A percentile compares a stretch with the other conserved stretches of the same genome.
phyloP scores from a whole-genome alignment of 1,284 basidiomycete species.

The Heliocybe sulcata region DNA sequence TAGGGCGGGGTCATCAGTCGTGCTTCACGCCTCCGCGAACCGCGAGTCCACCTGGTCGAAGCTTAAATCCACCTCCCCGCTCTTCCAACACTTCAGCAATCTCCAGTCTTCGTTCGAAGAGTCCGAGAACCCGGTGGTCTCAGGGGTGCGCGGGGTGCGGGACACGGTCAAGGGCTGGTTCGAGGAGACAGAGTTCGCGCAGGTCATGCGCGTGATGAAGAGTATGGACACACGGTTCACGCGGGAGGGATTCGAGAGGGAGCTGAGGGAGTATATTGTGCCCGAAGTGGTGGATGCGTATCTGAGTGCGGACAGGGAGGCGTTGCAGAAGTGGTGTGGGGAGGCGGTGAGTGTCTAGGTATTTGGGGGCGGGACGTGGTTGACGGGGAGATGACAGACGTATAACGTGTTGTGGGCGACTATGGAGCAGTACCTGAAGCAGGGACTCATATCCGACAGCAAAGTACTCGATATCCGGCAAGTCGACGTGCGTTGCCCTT shows the following conservation, averaged over 20 bases:
- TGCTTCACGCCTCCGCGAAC: conserved; percentile 77
- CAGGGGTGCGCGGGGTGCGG: conserved; percentile 78
- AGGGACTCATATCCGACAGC: conserved; percentile 86
- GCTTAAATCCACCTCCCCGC: conserved; percentile 68
- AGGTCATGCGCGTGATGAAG: conserved; percentile 86
- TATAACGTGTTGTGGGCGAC: conserved; percentile 98
- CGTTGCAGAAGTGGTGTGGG: conserved; percentile 88
- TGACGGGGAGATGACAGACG: conserved; percentile 43
- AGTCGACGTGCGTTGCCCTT: conserved; percentile 69
- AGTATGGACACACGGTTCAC: conserved; percentile 83
- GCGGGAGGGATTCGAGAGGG: conserved; percentile 82
- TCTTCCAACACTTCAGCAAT: conserved; percentile 54
- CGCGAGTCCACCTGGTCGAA: conserved; percentile 72
- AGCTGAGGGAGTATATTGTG: conserved; percentile 94
- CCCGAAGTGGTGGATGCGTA: conserved; percentile 98
- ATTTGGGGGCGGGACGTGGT: not conserved
- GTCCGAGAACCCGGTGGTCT: conserved; percentile 88
- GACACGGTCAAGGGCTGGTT: conserved; percentile 85
- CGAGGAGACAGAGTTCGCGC: conserved; percentile 97
- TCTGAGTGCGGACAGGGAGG: conserved; percentile 81
- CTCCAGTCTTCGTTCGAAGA: conserved; percentile 80
- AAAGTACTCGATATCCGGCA: conserved; percentile 92
- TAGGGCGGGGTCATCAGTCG: conserved; percentile 81
- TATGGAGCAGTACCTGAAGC: conserved; percentile 89
- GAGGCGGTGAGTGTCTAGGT: conserved; percentile 72